phyloP scores from a whole-genome alignment of 306 rosid species.

The Quercus glauca region DNA sequence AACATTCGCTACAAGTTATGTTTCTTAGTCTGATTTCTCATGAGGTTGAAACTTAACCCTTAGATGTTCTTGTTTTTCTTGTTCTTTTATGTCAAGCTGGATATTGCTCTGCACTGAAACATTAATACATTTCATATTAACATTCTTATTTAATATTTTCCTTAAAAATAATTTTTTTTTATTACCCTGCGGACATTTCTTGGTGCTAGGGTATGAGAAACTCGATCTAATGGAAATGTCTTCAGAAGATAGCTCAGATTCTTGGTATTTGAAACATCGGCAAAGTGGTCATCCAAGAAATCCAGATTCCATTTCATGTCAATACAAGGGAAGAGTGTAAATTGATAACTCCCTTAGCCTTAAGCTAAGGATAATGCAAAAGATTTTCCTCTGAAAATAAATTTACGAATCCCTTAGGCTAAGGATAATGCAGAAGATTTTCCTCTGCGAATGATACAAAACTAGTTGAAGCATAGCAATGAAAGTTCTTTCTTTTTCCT shows the following conservation, averaged over 20 bases:
- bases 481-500: background rate
- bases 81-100: background rate
- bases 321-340: background rate
- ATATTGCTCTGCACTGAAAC: background rate
- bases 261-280: slow-evolving; percentile 9
- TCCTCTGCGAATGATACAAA: background rate
- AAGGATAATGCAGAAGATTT: background rate
- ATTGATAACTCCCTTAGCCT: background rate
- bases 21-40: background rate
- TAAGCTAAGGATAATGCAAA: background rate
- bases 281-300: background rate
- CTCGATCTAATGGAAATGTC: background rate
- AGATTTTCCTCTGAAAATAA: background rate
- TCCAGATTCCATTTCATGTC: background rate
- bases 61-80: background rate
- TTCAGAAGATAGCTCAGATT: background rate
- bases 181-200: slow-evolving; percentile 25
- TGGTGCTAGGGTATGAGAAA: slow-evolving; percentile 38
- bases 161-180: slow-evolving; percentile 6
- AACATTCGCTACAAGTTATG: background rate
- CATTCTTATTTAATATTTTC: slow-evolving; percentile 4
- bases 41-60: background rate
- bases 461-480: background rate
- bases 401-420: background rate
- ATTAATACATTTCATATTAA: background rate